Evolutionary conservation across 2,329 filamentous ascomycete genomes (phyloP).

Genomic region (Paracoccidioides lutzii): DNA sequence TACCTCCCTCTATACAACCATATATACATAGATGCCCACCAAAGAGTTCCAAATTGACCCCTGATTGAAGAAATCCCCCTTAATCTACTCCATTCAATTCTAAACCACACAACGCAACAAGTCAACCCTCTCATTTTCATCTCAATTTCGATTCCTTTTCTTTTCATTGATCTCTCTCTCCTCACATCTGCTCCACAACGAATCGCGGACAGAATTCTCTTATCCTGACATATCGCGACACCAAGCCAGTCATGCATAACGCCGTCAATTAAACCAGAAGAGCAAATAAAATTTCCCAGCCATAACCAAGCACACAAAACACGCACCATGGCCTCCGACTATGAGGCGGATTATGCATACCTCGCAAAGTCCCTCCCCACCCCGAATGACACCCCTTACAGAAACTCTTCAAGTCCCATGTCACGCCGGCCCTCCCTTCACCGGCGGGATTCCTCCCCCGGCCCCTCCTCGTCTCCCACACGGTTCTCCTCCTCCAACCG

Average conservation of each 20-base stretch:
- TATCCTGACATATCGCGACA: background rate
- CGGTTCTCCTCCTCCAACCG: slow-evolving; percentile 37
- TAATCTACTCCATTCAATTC: background rate
- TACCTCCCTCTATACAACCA: background rate
- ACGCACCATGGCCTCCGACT: slow-evolving; percentile 18
- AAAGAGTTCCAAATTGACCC: background rate
- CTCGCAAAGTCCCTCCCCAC: slow-evolving; percentile 52
- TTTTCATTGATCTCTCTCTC: background rate
- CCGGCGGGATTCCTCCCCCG: slow-evolving; percentile 54
- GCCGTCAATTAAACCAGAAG: background rate
- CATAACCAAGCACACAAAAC: background rate
- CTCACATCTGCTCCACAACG: background rate
- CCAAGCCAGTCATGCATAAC: background rate
- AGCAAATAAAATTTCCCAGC: background rate
- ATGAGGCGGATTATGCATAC: slow-evolving; percentile 42
- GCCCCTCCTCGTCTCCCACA: slow-evolving; percentile 48
- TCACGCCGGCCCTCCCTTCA: slow-evolving; percentile 52
- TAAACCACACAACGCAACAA: background rate
- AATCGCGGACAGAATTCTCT: background rate
- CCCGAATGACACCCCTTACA: slow-evolving; percentile 58
- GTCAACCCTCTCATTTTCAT: background rate
- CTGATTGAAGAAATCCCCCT: background rate
- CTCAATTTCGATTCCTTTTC: background rate
- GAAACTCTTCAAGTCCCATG: slow-evolving; percentile 42
- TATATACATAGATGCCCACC: background rate